phyloP scores from a whole-genome alignment of 192 early-diverging fungal species.

The Linnemannia schmuckeri region DNA sequence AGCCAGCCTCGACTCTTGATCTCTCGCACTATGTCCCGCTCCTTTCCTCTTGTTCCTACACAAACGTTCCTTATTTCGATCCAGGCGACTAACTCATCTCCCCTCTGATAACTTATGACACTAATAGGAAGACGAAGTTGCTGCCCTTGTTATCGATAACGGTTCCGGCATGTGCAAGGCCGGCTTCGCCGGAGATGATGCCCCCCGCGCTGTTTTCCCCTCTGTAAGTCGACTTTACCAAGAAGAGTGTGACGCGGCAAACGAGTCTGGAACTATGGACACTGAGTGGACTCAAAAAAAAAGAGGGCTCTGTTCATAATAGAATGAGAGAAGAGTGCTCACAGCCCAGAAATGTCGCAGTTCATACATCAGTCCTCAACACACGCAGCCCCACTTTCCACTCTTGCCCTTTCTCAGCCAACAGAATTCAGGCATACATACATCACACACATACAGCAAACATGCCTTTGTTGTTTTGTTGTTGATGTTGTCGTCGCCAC shows the following conservation, averaged over 20 bases:
- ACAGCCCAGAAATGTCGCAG: background rate
- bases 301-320: slow-evolving; percentile 2
- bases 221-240: slow-evolving; percentile 32
- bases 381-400: background rate
- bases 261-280: background rate
- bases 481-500: background rate
- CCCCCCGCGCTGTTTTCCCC: slow-evolving; percentile 83
- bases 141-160: slow-evolving; percentile 92
- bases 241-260: background rate
- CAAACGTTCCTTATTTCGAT: background rate
- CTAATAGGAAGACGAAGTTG: slow-evolving; percentile 81
- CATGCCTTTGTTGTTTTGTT: no score
- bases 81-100: background rate
- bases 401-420: background rate
- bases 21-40: background rate
- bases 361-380: background rate
- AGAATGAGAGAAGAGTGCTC: background rate
- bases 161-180: slow-evolving; percentile 97
- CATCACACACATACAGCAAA: background rate
- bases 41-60: background rate
- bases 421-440: background rate
- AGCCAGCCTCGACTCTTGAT: background rate
- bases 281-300: background rate
- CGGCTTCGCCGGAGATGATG: slow-evolving; percentile 94
- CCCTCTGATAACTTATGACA: background rate